Conservation (phyloP, 164 flowering plant genomes). For the Cinnamomum micranthum region DNA sequence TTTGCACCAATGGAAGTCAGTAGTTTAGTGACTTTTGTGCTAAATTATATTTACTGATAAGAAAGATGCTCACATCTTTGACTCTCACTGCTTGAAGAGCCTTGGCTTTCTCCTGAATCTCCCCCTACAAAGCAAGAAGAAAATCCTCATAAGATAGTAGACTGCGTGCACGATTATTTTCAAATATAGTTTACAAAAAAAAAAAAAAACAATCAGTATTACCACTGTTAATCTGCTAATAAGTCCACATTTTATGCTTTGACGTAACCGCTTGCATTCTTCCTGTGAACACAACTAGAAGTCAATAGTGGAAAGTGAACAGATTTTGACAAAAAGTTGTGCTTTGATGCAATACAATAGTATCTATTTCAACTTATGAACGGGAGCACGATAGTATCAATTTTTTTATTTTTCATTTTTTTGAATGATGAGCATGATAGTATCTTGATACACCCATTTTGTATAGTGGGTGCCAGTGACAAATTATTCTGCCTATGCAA, state of each 20-base stretch:
- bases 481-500: too few relatives aligned
- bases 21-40: background rate
- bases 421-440: background rate
- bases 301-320: background rate
- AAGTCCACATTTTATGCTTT: constrained; percentile 96
- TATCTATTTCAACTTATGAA: too few relatives aligned
- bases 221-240: constrained; percentile 86
- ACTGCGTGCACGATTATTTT: background rate
- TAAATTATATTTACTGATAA: too few relatives aligned
- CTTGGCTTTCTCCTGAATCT: constrained; percentile 76
- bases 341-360: background rate
- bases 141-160: background rate
- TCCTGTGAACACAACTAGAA: constrained; percentile 40
- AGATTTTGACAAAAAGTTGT: background rate
- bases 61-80: constrained; percentile 68
- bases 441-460: background rate
- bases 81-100: constrained; percentile 78
- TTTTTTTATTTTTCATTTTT: too few relatives aligned
- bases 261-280: constrained; percentile 90
- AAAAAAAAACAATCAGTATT: constrained; percentile 16
- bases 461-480: too few relatives aligned
- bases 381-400: background rate
- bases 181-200: background rate
- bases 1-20: background rate
- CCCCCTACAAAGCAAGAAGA: constrained; percentile 56